phyloP scores from a whole-genome alignment of 2,329 filamentous ascomycete genomes.

The Sarocladium strictum region DNA sequence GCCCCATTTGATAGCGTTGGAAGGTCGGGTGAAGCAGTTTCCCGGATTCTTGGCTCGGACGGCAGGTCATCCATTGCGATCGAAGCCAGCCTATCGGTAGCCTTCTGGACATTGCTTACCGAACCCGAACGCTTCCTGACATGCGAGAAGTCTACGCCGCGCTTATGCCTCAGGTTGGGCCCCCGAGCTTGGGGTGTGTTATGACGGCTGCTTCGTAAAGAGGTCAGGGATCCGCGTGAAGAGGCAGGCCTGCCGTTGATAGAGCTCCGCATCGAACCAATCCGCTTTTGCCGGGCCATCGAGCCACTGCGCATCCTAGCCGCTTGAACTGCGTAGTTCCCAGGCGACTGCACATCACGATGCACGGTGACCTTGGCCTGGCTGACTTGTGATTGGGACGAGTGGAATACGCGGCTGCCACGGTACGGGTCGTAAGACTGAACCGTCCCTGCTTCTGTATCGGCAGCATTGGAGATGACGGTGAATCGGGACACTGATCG shows the following conservation, averaged over 20 bases:
- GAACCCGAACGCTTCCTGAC: conserved; percentile 34
- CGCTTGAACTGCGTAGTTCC: conserved; percentile 20
- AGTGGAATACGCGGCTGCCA: conserved; percentile 49
- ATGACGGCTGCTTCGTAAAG: conserved; percentile 41
- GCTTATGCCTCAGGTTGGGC: conserved; percentile 40
- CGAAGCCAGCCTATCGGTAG: conserved; percentile 10
- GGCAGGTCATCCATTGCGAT: neutral
- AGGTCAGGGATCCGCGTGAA: conserved; percentile 40
- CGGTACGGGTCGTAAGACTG: conserved; percentile 81
- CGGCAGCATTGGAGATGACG: conserved; percentile 57
- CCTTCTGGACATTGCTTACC: conserved; percentile 15
- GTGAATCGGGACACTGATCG: conserved; percentile 57
- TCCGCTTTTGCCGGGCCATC: conserved; percentile 23
- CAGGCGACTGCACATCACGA: conserved; percentile 35
- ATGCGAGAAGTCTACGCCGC: conserved; percentile 50
- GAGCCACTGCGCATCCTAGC: conserved; percentile 30
- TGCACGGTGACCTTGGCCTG: conserved; percentile 66
- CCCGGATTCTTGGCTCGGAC: conserved; percentile 7
- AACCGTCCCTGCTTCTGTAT: conserved; percentile 41
- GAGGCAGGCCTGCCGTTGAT: conserved; percentile 25
- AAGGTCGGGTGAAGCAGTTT: conserved; percentile 24
- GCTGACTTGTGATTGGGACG: conserved; percentile 42
- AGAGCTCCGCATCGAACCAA: conserved; percentile 22
- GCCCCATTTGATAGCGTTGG: conserved; percentile 18
- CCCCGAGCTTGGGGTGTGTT: conserved; percentile 35